Base-by-base conservation (phyloP, 768 basidiomycete genomes). In the Podaxis carcinomalis region DNA sequence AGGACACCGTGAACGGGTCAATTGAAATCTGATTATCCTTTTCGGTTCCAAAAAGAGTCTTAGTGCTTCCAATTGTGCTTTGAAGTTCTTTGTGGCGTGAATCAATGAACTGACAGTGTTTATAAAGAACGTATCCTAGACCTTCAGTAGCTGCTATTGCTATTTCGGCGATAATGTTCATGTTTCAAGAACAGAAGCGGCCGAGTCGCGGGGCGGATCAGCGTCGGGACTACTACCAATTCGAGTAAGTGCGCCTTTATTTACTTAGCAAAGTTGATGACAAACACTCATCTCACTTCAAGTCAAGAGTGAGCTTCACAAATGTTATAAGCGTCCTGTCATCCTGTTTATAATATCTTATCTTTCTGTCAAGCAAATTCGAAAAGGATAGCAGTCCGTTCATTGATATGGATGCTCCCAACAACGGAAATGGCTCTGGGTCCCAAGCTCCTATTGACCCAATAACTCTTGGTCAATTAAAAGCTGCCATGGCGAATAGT, bases 381-480 rank as follows among this genome's bases (percentile, higher is more conserved):
- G 53, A 55, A 36, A 42, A 59, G 32, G 53, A 61, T 36, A 55
- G 32, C 32, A 61, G 35, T 37, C 59, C 59, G 11, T 61, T 61
- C 46, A 55, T 61, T 40, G 59, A 61, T 28, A 61, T 61, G 59
- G 59, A 61, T 28, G 52, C 59, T 19, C 59, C 59, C 32, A 61
- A 57, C 57, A 56, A 62, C n/a, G 50, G 59, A 9, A 49, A 57
- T 40, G 63, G 64, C 25, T 56, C 68, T 37, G 51, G 55, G 13
- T 28, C 65, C 68, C 78, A 76, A 67, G 77, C 74, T 44, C 80
- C 80, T 1, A 76, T 85, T 35, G 88, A 90, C 70, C 90, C 89
- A 16, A 90, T 92, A 67, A 90, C 87, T 7, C 82, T 93, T 35
- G 90, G 90, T 37, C 90, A 93, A 74, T 83, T 92, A 61, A 89